A percentile compares a stretch with the other conserved stretches of the same genome.
phyloP scores from a whole-genome alignment of 306 rosid species.

The Malus sieversii region DNA sequence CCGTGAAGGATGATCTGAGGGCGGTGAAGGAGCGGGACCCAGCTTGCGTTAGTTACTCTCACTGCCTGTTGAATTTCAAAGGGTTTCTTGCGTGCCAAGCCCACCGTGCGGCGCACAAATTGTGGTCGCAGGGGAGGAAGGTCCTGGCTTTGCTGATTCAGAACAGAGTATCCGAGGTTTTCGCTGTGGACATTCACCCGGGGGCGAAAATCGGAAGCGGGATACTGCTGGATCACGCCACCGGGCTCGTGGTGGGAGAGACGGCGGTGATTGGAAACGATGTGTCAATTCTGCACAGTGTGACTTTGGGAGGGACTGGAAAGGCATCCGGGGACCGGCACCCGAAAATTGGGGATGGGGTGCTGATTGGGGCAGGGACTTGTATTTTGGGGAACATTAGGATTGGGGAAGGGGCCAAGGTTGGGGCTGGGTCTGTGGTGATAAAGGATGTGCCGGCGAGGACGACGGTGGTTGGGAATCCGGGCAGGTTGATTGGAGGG shows the following conservation, averaged over 20 bases:
- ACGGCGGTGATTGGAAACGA: slow-evolving; percentile 84
- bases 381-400: slow-evolving; percentile 75
- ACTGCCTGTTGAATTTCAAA: slow-evolving; percentile 72
- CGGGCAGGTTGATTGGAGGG: slow-evolving; percentile 80
- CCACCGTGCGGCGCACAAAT: slow-evolving; percentile 59
- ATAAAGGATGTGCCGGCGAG: slow-evolving; percentile 82
- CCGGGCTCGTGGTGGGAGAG: slow-evolving; percentile 86
- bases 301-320: slow-evolving; percentile 93
- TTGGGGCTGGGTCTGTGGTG: slow-evolving; percentile 90
- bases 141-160: slow-evolving; percentile 62
- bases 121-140: slow-evolving; percentile 57
- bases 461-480: slow-evolving; percentile 89
- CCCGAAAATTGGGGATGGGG: slow-evolving; percentile 92
- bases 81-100: slow-evolving; percentile 77
- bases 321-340: slow-evolving; percentile 72
- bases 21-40: slow-evolving; percentile 86
- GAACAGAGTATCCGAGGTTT: slow-evolving; percentile 71
- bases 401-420: slow-evolving; percentile 76
- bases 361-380: slow-evolving; percentile 83
- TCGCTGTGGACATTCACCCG: slow-evolving; percentile 81
- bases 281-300: slow-evolving; percentile 85
- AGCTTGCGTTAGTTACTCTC: slow-evolving; percentile 66
- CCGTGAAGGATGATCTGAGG: slow-evolving; percentile 40
- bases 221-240: slow-evolving; percentile 77
- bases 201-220: slow-evolving; percentile 78